Evolutionary conservation across 352 stramenopile genomes (phyloP).

Genomic region (Phytopythium chamaehyphon): DNA sequence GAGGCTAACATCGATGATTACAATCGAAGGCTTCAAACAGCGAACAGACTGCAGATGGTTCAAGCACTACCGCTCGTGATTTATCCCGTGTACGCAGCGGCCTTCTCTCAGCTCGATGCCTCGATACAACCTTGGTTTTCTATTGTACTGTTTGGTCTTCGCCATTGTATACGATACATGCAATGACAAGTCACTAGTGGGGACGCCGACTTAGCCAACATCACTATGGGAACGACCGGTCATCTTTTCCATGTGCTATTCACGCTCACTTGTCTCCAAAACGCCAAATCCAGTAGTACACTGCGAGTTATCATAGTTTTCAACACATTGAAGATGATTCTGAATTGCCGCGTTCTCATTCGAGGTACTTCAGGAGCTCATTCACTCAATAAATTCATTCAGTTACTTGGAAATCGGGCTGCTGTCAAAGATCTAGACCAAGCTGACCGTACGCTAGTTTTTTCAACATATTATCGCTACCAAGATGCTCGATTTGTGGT

Average conservation of each 20-base stretch:
- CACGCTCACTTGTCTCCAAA: slow-evolving; percentile 27
- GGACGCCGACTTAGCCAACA: slow-evolving; percentile 18
- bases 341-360: slow-evolving; percentile 15
- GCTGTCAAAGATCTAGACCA: too few species aligned
- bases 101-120: slow-evolving; percentile 19
- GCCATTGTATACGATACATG: slow-evolving; percentile 13
- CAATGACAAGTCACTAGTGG: slow-evolving; percentile 12
- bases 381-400: too few species aligned
- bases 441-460: too few species aligned
- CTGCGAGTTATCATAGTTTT: slow-evolving; percentile 18
- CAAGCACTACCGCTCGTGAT: slow-evolving; percentile 14
- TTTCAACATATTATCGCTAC: too few species aligned
- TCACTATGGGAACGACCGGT: slow-evolving; percentile 6
- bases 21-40: neutral
- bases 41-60: slow-evolving; percentile 2
- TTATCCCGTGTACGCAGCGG: slow-evolving; percentile 22
- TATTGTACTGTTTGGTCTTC: slow-evolving; percentile 21
- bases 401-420: too few species aligned
- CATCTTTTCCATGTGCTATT: slow-evolving; percentile 37
- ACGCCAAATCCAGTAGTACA: slow-evolving; percentile 20
- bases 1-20: slow-evolving; percentile 1
- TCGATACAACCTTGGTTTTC: slow-evolving; percentile 21
- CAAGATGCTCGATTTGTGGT: too few species aligned
- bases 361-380: too few species aligned
- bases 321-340: slow-evolving; percentile 11